A percentile compares a stretch with the other conserved stretches of the same genome.
phyloP scores from a whole-genome alignment of 176 grass and related monocot genomes.

The Carex parvula region DNA sequence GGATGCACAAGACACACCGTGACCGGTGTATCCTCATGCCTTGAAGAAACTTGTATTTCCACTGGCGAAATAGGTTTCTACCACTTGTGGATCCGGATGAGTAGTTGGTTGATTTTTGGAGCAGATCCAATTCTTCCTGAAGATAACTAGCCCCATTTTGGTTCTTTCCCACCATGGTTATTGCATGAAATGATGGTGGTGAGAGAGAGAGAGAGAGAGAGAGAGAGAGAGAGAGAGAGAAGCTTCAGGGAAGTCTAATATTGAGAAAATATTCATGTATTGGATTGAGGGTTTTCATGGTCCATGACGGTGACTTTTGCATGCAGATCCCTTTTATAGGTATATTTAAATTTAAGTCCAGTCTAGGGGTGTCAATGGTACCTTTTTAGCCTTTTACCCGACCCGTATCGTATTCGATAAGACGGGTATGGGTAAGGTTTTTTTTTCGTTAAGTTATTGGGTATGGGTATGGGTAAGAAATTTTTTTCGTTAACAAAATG shows the following conservation, averaged over 20 bases:
- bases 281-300: constrained; percentile 5
- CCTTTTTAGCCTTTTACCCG: no score
- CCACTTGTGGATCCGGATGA: constrained; percentile 23
- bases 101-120: constrained; percentile 38
- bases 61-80: constrained; percentile 36
- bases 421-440: no score
- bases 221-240: not conserved
- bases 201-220: constrained; percentile 7
- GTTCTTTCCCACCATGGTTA: constrained; percentile 45
- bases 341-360: not conserved
- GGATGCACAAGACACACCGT: constrained; percentile 71
- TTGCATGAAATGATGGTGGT: constrained; percentile 3
- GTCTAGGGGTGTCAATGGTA: no score
- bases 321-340: not conserved
- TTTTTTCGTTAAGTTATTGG: no score
- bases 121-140: constrained; percentile 63
- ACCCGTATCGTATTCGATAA: no score
- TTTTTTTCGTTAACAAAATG: no score
- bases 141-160: constrained; percentile 39
- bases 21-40: constrained; percentile 40
- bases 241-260: constrained; percentile 1
- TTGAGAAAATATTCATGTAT: constrained; percentile 12
- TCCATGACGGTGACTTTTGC: constrained; percentile 25
- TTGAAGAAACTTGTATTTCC: constrained; percentile 55
- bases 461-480: no score